A percentile compares a stretch with the other conserved stretches of the same genome.
Evolutionary conservation across 352 stramenopile species (phyloP).

Genomic region (Pythium chondricola): DNA sequence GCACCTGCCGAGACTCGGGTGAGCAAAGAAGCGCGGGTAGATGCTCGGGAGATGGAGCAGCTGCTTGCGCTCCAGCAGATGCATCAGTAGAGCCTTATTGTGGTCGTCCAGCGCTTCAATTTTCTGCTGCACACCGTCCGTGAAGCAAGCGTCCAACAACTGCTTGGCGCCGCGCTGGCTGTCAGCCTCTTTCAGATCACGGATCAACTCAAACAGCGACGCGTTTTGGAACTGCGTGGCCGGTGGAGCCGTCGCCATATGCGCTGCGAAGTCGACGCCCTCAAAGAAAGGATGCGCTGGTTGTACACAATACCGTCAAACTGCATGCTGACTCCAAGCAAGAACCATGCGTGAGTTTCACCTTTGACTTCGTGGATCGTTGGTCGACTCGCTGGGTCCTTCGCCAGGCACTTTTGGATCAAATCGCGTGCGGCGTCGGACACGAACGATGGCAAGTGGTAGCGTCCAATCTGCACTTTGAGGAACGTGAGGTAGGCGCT

Average conservation of each 20-base stretch:
- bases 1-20: constrained; percentile 41
- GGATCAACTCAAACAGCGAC: constrained; percentile 38
- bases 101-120: constrained; percentile 26
- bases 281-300: constrained; percentile 73
- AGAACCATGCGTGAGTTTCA: too few species aligned
- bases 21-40: constrained; percentile 68
- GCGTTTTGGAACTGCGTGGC: constrained; percentile 32
- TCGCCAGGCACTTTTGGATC: constrained; percentile 47
- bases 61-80: constrained; percentile 70
- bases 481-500: constrained; percentile 80
- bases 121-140: constrained; percentile 31
- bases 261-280: constrained; percentile 54
- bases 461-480: constrained; percentile 55
- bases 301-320: not conserved
- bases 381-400: constrained; percentile 22
- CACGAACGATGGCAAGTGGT: constrained; percentile 54
- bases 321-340: not conserved
- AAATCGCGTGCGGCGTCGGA: constrained; percentile 55
- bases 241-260: constrained; percentile 39
- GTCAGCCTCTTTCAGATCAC: constrained; percentile 34
- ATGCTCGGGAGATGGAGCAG: constrained; percentile 65
- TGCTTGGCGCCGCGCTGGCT: constrained; percentile 18
- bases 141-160: constrained; percentile 18
- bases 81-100: constrained; percentile 55
- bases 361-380: constrained; percentile 55